Base-by-base conservation (phyloP, 2,329 filamentous ascomycete species). In the Penicillium sp. region DNA sequence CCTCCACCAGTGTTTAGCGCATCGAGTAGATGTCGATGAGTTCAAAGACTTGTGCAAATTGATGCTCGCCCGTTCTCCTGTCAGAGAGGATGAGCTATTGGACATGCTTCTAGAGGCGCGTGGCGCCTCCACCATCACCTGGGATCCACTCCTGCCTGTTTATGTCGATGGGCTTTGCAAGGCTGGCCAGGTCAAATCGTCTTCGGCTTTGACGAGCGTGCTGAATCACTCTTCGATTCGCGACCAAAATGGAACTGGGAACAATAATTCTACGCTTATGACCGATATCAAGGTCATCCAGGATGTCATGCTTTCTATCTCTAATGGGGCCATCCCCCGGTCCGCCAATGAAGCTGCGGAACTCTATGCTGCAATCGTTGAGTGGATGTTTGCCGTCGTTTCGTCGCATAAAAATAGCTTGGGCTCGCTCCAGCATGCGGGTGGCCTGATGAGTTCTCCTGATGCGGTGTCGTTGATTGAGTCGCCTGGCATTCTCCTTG, bases 261-360 rank as follows among this genome's bases (percentile, higher is more conserved):
- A 61, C 11, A 33, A 46, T 2, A 65, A 61, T 19, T 61, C 69
- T 16, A 77, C 74, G 1, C 60, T 78, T 2, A 76, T 78, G 74
- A 76, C 73, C 0, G 76, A 78, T 63, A 76, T 74, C 42, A 70
- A 72, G 47, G 69, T 78, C 55, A 70, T 78, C 33, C 75, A 78
- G 54, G 74, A 78, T 68, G 64, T 71, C 22, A 75, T 76, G 67
- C 67, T 76, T 31, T 69, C 72, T 10, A 63, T 77, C 26, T 75
- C 75, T 3, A 69, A 73, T 7, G 73, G 74, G 1, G 59, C 56
- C 35, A 62, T 70, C 4, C 71, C 73, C 3, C 69, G 68, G 50
- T 66, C 67, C 14, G 55, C 62, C 11, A 31, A 64, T 1, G 74
- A 76, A 49, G 69, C 69, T 3, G 64, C 68, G 13, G 64, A 68